Evolutionary conservation across 2,329 filamentous ascomycete genomes (phyloP).

Genomic region (Fusarium hainanense): DNA sequence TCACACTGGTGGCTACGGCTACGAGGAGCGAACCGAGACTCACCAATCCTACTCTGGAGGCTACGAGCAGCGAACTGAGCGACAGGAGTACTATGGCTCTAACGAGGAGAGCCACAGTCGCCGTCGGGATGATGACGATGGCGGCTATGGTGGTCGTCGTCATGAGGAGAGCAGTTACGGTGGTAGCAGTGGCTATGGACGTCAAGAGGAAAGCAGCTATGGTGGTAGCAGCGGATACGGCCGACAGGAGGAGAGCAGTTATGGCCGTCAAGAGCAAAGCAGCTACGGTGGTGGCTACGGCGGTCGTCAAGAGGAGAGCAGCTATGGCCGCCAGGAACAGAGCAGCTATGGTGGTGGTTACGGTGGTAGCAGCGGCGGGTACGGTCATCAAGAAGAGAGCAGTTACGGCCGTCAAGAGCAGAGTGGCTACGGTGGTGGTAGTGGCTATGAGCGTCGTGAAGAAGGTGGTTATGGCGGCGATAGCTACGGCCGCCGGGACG

Average conservation of each 20-base stretch:
- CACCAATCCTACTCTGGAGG: constrained; percentile 63
- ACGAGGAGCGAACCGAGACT: constrained; percentile 68
- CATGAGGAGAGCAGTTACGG: constrained; percentile 18
- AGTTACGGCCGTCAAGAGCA: constrained; percentile 31
- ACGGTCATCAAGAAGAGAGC: constrained; percentile 36
- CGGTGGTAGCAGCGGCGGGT: constrained; percentile 22
- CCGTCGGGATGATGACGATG: constrained; percentile 41
- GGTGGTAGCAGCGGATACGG: constrained; percentile 12
- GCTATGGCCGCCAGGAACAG: constrained; percentile 38
- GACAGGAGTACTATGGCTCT: constrained; percentile 57
- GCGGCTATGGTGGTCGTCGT: constrained; percentile 25
- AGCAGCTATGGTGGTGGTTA: constrained; percentile 32
- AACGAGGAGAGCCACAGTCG: constrained; percentile 47
- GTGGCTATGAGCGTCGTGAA: constrained; percentile 34
- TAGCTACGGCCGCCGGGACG: constrained; percentile 45
- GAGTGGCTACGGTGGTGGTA: constrained; percentile 35
- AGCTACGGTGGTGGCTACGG: constrained; percentile 26
- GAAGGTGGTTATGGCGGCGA: constrained; percentile 40
- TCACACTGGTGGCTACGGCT: constrained; percentile 63
- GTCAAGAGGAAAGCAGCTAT: constrained; percentile 7
- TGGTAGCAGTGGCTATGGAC: constrained; percentile 13
- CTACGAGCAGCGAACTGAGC: constrained; percentile 66
- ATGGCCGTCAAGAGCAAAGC: constrained; percentile 2
- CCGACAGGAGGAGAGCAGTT: constrained; percentile 5
- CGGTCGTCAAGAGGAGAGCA: constrained; percentile 16